A percentile compares a stretch with the other conserved stretches of the same genome.
Evolutionary conservation across 768 basidiomycete species (phyloP).

Genomic region (Boletus coccyginus): DNA sequence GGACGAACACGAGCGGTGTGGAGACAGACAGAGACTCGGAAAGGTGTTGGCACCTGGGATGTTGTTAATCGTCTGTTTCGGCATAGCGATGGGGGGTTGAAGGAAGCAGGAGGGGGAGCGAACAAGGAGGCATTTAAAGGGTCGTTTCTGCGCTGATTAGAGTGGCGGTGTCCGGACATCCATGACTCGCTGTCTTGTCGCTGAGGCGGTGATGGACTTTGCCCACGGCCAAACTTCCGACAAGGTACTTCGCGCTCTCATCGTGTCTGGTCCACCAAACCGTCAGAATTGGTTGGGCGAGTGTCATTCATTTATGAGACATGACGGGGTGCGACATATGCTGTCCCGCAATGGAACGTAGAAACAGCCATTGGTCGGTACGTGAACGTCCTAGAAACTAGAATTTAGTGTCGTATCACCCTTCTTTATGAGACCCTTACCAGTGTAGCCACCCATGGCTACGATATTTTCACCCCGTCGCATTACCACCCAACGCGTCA

Average conservation of each 20-base stretch:
- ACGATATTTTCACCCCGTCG: neutral
- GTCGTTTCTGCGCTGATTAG: neutral
- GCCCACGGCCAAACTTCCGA: no score
- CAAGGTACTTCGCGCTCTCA: no score
- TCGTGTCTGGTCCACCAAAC: no score
- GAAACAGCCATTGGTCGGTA: no score
- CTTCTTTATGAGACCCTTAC: no score
- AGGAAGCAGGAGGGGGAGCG: neutral
- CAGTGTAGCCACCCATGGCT: no score
- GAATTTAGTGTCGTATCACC: neutral
- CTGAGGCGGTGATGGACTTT: no score
- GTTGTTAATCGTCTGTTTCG: constrained; percentile 29
- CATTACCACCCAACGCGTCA: neutral
- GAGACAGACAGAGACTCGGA: constrained; percentile 32
- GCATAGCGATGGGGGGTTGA: constrained; percentile 13
- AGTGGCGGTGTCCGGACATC: neutral
- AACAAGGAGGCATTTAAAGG: neutral
- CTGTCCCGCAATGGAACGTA: neutral
- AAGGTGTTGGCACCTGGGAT: constrained; percentile 30
- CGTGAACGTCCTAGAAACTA: neutral
- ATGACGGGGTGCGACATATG: no score
- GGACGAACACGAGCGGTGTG: neutral
- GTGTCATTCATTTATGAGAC: no score
- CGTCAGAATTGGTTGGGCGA: no score
- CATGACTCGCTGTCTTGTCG: no score